These are phyloP conservation scores for Torulaspora maleeae DNA, from an alignment of 805 yeast species.

Conservation along the genomic window DNA sequence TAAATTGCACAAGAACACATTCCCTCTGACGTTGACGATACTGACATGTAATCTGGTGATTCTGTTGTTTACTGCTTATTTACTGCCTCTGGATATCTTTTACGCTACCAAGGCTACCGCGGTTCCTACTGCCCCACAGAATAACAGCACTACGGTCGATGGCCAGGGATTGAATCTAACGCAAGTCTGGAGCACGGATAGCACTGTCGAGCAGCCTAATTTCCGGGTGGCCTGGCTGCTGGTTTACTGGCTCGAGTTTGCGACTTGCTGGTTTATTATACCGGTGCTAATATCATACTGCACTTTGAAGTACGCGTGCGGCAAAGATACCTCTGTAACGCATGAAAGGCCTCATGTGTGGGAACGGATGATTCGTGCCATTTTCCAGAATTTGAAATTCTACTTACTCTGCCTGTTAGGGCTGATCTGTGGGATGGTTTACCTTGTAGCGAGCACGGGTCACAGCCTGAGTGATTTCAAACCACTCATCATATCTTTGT, in stretches of 20 bases:
- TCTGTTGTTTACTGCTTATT: constrained; percentile 27
- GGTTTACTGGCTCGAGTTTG: constrained; percentile 32
- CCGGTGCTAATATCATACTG: constrained; percentile 34
- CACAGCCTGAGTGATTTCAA: constrained; percentile 27
- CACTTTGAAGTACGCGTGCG: constrained; percentile 25
- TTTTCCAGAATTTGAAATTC: constrained; percentile 29
- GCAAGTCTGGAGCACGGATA: not conserved
- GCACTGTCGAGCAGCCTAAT: not conserved
- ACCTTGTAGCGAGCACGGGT: constrained; percentile 25
- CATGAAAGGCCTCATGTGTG: constrained; percentile 9
- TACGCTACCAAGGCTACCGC: constrained; percentile 12
- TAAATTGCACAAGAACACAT: constrained; percentile 27
- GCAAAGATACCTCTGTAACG: constrained; percentile 7
- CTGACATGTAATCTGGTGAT: constrained; percentile 27
- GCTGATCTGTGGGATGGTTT: constrained; percentile 24
- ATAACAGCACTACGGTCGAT: not conserved
- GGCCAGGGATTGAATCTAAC: not conserved
- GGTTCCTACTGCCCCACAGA: not conserved
- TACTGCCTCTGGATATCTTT: constrained; percentile 31
- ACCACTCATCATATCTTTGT: constrained; percentile 30
- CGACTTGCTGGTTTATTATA: constrained; percentile 32
- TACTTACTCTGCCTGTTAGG: constrained; percentile 26
- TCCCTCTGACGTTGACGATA: constrained; percentile 22
- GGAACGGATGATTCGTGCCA: constrained; percentile 21
- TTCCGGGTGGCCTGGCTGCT: constrained; percentile 24